phyloP scores from a whole-genome alignment of 257 asterid genomes.

The Nicotiana tomentosiformis region DNA sequence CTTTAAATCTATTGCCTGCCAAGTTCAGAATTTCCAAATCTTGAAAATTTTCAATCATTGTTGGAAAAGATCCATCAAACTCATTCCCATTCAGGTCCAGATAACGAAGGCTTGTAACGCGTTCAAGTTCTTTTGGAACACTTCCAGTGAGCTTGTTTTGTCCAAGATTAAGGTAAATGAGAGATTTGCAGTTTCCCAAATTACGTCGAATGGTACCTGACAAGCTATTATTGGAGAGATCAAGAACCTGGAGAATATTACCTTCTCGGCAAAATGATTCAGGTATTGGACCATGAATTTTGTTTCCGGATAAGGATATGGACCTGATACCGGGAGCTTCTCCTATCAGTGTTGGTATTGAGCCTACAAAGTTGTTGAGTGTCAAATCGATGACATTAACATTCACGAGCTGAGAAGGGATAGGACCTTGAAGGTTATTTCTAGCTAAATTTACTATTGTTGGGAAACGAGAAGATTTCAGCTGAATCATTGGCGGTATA shows the following conservation, averaged over 20 bases:
- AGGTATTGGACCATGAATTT: slow-evolving; percentile 4
- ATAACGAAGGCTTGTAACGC: not conserved
- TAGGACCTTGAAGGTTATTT: slow-evolving; percentile 7
- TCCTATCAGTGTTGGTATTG: not conserved
- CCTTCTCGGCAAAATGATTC: slow-evolving; percentile 8
- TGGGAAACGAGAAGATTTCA: slow-evolving; percentile 9
- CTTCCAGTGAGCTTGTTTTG: slow-evolving; percentile 9
- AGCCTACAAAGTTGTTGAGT: slow-evolving; percentile 6
- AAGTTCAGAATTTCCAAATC: slow-evolving; percentile 6
- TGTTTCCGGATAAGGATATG: slow-evolving; percentile 10
- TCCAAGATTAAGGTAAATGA: slow-evolving; percentile 11
- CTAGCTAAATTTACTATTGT: not conserved
- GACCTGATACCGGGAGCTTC: not conserved
- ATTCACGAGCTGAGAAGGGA: slow-evolving; percentile 8
- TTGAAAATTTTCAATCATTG: not conserved
- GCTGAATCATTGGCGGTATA: slow-evolving; percentile 11
- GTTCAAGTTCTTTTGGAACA: slow-evolving; percentile 9
- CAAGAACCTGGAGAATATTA: slow-evolving; percentile 10
- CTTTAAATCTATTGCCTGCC: slow-evolving; percentile 1
- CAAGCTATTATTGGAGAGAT: slow-evolving; percentile 8
- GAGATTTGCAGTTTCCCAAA: slow-evolving; percentile 11
- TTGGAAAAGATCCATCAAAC: slow-evolving; percentile 7
- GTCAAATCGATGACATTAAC: not conserved
- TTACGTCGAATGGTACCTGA: not conserved
- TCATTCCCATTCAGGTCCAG: not conserved